Conservation (phyloP, 495 filamentous ascomycete genomes). For the Penicillium fimorum region DNA sequence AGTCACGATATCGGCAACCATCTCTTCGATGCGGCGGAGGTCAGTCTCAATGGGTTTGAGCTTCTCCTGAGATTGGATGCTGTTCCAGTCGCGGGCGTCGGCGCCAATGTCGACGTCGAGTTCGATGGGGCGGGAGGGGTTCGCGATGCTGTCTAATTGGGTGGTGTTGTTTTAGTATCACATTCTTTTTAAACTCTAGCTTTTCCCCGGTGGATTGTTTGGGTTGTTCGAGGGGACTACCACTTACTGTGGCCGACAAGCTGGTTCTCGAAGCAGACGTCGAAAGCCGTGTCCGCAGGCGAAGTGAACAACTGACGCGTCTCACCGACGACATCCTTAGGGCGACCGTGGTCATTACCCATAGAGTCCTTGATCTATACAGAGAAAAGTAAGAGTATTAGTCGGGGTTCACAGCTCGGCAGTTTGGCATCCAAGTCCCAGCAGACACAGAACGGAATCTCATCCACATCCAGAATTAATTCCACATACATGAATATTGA, state of each 20-base stretch:
- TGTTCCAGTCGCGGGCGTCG: slow-evolving; percentile 97
- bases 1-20: slow-evolving; percentile 73
- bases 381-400: slow-evolving; percentile 17
- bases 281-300: slow-evolving; percentile 90
- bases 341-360: slow-evolving; percentile 90
- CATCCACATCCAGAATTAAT: neutral
- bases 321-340: slow-evolving; percentile 90
- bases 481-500: slow-evolving; percentile 91
- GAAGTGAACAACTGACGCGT: slow-evolving; percentile 91
- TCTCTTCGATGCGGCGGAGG: slow-evolving; percentile 86
- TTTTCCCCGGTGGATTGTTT: neutral
- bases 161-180: neutral
- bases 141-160: slow-evolving; percentile 39
- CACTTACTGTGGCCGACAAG: slow-evolving; percentile 60
- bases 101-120: slow-evolving; percentile 98
- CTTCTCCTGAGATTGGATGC: slow-evolving; percentile 94
- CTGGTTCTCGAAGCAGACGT: slow-evolving; percentile 95
- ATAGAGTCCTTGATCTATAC: slow-evolving; percentile 87
- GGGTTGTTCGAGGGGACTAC: neutral
- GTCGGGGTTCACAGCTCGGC: slow-evolving; percentile 4
- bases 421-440: neutral
- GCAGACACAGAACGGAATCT: neutral
- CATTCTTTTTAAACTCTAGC: neutral
- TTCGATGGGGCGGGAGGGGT: slow-evolving; percentile 77
- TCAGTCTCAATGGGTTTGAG: slow-evolving; percentile 96